Evolutionary conservation across 805 yeast genomes (phyloP).

Genomic region (Candida schatavii): DNA sequence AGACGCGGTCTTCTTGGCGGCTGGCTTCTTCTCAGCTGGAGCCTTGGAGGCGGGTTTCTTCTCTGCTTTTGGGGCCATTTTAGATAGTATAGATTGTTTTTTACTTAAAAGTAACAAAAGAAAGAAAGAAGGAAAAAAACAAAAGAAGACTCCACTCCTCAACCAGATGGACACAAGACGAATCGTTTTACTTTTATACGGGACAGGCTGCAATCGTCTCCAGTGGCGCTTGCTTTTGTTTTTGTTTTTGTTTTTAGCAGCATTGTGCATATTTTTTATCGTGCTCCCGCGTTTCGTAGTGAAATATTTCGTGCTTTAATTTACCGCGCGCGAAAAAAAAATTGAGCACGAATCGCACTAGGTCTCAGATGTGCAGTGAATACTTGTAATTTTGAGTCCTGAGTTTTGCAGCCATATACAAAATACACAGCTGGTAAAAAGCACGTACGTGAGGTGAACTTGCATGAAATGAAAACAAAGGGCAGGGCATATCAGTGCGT

Average conservation of each 20-base stretch:
- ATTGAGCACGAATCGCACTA: not conserved
- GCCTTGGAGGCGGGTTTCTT: constrained; percentile 92
- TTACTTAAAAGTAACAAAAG: not conserved
- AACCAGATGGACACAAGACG: not conserved
- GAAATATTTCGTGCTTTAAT: not conserved
- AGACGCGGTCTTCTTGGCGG: constrained; percentile 78
- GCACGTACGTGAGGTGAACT: no score
- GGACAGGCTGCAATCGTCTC: not conserved
- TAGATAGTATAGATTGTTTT: constrained; percentile 16
- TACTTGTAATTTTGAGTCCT: not conserved
- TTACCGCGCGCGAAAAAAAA: not conserved
- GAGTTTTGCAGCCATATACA: constrained; percentile 2
- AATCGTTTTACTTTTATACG: constrained; percentile 1
- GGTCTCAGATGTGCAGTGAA: not conserved
- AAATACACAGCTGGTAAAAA: no score
- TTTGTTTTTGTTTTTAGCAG: not conserved
- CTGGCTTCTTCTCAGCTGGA: constrained; percentile 93
- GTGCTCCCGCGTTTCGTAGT: not conserved
- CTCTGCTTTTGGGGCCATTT: constrained; percentile 69
- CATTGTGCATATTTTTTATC: not conserved
- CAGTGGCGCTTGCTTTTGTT: not conserved
- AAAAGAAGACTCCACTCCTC: not conserved
- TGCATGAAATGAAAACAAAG: no score
- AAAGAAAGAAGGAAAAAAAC: constrained; percentile 1
- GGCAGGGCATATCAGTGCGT: no score